A percentile compares a stretch with the other conserved stretches of the same genome.
Evolutionary conservation across 768 basidiomycete genomes (phyloP).

Genomic region (Chlorophyllum brunneum): DNA sequence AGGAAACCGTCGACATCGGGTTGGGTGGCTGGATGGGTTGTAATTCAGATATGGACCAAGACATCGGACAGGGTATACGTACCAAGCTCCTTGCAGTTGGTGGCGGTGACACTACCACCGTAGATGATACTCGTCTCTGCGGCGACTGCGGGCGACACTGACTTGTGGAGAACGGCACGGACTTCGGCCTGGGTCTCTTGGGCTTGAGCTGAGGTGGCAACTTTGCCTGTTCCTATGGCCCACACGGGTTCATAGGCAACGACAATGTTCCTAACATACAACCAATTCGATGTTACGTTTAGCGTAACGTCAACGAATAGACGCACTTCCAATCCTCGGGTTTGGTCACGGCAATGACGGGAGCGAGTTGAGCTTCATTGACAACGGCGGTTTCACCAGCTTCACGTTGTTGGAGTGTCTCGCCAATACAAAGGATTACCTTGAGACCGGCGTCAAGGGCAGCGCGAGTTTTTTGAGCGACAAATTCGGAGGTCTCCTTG

Average conservation of each 20-base stretch:
- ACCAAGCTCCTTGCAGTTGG: conserved; percentile 87
- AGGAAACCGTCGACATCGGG: conserved; percentile 96
- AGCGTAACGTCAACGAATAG: neutral
- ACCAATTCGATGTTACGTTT: neutral
- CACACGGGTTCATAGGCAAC: conserved; percentile 97
- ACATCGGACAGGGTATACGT: conserved; percentile 24
- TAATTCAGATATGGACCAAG: neutral
- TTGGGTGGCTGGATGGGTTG: conserved; percentile 49
- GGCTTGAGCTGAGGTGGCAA: conserved; percentile 88
- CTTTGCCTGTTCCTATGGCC: conserved; percentile 98
- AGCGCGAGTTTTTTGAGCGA: conserved; percentile 84
- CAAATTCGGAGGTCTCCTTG: conserved; percentile 77
- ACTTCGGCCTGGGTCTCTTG: conserved; percentile 88
- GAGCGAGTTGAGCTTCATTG: conserved; percentile 77
- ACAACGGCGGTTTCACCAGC: conserved; percentile 70
- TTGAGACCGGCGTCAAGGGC: conserved; percentile 72
- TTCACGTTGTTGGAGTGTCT: conserved; percentile 89
- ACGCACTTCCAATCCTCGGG: conserved; percentile 78
- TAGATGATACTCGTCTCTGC: conserved; percentile 84
- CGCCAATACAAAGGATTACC: conserved; percentile 96
- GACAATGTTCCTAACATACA: conserved; percentile 69
- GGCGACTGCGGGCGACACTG: conserved; percentile 68
- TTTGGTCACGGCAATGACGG: conserved; percentile 60
- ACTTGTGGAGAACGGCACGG: conserved; percentile 64
- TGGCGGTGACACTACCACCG: conserved; percentile 90